Base-by-base conservation (phyloP, 202 grass and related monocot species). In the Carex sylvatica region DNA sequence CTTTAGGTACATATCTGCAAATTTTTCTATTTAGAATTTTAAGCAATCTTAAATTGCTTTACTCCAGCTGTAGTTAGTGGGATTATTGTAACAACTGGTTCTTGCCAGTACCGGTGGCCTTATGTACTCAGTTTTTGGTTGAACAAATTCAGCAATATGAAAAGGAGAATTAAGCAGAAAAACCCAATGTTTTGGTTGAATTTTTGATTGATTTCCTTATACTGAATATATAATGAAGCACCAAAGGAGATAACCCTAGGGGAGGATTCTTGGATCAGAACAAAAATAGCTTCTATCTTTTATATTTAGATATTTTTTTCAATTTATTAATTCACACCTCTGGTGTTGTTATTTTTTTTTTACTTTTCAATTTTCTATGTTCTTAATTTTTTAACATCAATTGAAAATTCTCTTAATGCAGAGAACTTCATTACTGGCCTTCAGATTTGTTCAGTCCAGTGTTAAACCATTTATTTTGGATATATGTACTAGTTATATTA, bases 261-360 rank as follows among this genome's bases (percentile, higher is more conserved):
- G 31, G 78, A 87, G 81, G 87, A 90, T 72, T 88, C 60, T 88
- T 97, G 87, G 92, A 97, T 88, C 74, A 87, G 51, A 91, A 97
- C 65, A 88, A 87, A 76, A n/a, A n/a, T n/a, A n/a, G n/a, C n/a
- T n/a, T n/a, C n/a, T n/a, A n/a, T n/a, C n/a, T n/a, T n/a, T n/a
- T n/a, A n/a, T n/a, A n/a, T n/a, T n/a, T n/a, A n/a, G n/a, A n/a
- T n/a, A n/a, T n/a, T n/a, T n/a, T n/a, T n/a, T n/a, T n/a, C n/a
- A n/a, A n/a, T n/a, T n/a, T n/a, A n/a, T n/a, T n/a, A n/a, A n/a
- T n/a, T n/a, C n/a, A n/a, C n/a, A n/a, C n/a, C n/a, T n/a, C n/a
- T n/a, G n/a, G n/a, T n/a, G n/a, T n/a, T n/a, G n/a, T n/a, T n/a
- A n/a, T n/a, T n/a, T n/a, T n/a, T n/a, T n/a, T n/a, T n/a, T n/a